Evolutionary conservation across 2,329 filamentous ascomycete genomes (phyloP).

Genomic region (Pezicula radicicola): DNA sequence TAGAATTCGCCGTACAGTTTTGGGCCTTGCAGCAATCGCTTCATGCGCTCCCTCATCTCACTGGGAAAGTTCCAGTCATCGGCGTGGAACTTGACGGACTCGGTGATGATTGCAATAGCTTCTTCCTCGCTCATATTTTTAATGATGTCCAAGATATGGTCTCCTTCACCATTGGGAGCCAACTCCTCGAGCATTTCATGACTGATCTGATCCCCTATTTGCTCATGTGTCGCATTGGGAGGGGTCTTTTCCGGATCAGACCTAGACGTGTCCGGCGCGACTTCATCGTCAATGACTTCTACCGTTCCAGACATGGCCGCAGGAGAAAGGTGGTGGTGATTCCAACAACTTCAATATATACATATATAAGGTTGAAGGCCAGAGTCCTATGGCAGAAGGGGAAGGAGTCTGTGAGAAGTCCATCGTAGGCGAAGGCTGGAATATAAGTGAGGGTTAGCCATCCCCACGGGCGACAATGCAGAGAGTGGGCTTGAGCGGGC

Average conservation of each 20-base stretch:
- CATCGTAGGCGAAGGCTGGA: no score
- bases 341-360: no score
- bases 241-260: constrained; percentile 28
- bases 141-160: constrained; percentile 39
- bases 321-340: background rate
- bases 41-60: constrained; percentile 40
- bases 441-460: no score
- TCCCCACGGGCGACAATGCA: no score
- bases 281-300: constrained; percentile 10
- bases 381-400: no score
- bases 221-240: constrained; percentile 1
- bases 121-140: constrained; percentile 41
- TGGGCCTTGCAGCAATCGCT: constrained; percentile 32
- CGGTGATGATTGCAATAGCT: constrained; percentile 35
- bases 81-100: constrained; percentile 35
- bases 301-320: constrained; percentile 9
- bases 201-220: constrained; percentile 34
- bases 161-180: constrained; percentile 39
- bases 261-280: background rate
- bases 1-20: constrained; percentile 39
- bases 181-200: constrained; percentile 36
- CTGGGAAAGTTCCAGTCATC: constrained; percentile 44
- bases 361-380: no score
- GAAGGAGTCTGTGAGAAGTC: no score
- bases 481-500: no score